Evolutionary conservation across 2,329 filamentous ascomycete genomes (phyloP).

Genomic region (Ophiognomonia clavigignenti-juglandacearum): DNA sequence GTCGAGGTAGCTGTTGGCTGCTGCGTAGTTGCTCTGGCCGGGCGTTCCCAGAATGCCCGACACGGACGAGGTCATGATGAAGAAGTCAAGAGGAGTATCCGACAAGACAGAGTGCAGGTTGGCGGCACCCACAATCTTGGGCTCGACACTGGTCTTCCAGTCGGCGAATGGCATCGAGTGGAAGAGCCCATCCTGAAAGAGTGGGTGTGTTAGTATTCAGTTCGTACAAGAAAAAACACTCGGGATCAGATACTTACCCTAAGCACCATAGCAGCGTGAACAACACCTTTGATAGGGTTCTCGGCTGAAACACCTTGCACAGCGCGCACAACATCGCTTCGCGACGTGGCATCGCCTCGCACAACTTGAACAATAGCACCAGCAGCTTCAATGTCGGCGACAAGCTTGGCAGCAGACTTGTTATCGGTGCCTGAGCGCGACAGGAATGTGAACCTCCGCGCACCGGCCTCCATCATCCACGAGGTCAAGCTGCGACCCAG

Average conservation of each 20-base stretch:
- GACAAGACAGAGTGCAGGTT: slow-evolving; percentile 1
- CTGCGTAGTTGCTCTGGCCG: slow-evolving; percentile 39
- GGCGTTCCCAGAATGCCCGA: slow-evolving; percentile 37
- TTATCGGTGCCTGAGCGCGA: slow-evolving; percentile 25
- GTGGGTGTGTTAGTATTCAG: too few relatives aligned
- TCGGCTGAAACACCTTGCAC: slow-evolving; percentile 2
- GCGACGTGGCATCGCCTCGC: slow-evolving; percentile 12
- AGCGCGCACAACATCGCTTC: slow-evolving; percentile 13
- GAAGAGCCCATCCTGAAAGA: slow-evolving; percentile 14
- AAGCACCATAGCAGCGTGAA: slow-evolving; percentile 47
- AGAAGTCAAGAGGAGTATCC: slow-evolving; percentile 31
- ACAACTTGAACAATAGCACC: slow-evolving; percentile 20
- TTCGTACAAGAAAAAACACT: slow-evolving; percentile 9
- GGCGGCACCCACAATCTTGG: slow-evolving; percentile 14
- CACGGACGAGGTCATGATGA: slow-evolving; percentile 41
- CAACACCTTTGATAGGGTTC: slow-evolving; percentile 27
- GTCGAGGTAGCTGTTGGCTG: slow-evolving; percentile 32
- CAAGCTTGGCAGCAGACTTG: slow-evolving; percentile 20
- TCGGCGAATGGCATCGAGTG: slow-evolving; percentile 9
- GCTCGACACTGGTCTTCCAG: slow-evolving; percentile 7
- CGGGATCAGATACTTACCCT: neutral
- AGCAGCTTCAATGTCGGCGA: slow-evolving; percentile 17
- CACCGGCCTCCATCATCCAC: slow-evolving; percentile 30
- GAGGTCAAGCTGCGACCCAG: slow-evolving; percentile 28
- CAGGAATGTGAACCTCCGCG: slow-evolving; percentile 28